Conservation (phyloP, 1,139 yeast genomes). For the Candida glucosophila region DNA sequence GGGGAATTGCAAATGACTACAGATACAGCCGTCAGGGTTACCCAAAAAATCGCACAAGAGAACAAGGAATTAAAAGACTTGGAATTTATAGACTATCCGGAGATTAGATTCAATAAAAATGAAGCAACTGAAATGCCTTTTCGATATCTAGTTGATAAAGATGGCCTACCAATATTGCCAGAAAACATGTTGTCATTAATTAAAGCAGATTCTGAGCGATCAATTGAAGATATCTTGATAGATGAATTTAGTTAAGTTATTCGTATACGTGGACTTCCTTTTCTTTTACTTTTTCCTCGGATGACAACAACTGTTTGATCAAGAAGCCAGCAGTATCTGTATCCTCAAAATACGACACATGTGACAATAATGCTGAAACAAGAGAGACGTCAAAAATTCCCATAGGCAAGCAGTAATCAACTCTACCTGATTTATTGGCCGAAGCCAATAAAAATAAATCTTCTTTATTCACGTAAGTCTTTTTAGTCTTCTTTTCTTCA, state of each 20-base stretch:
- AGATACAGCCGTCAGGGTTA: constrained; percentile 91
- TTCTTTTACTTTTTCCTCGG: too few species aligned
- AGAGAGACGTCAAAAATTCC: constrained; percentile 75
- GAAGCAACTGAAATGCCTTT: constrained; percentile 98
- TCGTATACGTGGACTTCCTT: too few species aligned
- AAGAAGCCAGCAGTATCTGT: constrained; percentile 76
- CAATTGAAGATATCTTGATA: constrained; percentile 52
- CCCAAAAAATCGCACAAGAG: constrained; percentile 63
- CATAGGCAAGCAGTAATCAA: constrained; percentile 76
- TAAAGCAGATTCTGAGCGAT: constrained; percentile 73
- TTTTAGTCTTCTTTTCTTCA: constrained; percentile 9
- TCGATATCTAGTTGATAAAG: constrained; percentile 63
- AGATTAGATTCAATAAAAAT: constrained; percentile 74
- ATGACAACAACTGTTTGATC: constrained; percentile 46
- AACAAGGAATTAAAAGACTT: constrained; percentile 57
- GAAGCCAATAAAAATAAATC: constrained; percentile 26
- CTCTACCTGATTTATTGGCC: constrained; percentile 62
- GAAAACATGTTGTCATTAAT: constrained; percentile 85
- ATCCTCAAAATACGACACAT: constrained; percentile 82
- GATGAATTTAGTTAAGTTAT: too few species aligned
- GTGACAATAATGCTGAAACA: constrained; percentile 77
- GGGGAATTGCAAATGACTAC: constrained; percentile 94
- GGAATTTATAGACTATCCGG: constrained; percentile 86
- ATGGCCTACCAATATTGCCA: constrained; percentile 75
- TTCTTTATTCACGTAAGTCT: too few species aligned